These are phyloP conservation scores for Metschnikowia dekortorum DNA, from an alignment of 805 yeast species.

Conservation along the genomic window DNA sequence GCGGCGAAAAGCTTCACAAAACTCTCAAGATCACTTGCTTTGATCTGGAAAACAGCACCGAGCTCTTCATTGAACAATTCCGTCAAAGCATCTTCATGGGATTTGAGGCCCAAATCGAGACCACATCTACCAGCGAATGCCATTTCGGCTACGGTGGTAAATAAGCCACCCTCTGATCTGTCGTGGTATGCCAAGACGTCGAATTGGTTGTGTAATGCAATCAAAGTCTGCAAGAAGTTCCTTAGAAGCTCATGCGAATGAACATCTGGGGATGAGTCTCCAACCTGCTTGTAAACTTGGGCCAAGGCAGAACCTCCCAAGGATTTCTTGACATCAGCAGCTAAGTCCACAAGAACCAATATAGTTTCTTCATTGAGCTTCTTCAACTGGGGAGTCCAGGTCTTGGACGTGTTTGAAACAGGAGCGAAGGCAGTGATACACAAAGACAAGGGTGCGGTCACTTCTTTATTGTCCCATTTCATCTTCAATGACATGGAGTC, in stretches of 20 bases:
- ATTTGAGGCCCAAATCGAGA: slow-evolving; percentile 48
- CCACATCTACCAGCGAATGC: slow-evolving; percentile 95
- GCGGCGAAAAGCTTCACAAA: slow-evolving; percentile 54
- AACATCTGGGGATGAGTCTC: slow-evolving; percentile 79
- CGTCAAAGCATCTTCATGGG: slow-evolving; percentile 44
- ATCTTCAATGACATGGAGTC: slow-evolving; percentile 99
- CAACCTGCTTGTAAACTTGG: slow-evolving; percentile 87
- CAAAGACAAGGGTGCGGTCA: slow-evolving; percentile 90
- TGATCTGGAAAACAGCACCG: slow-evolving; percentile 92
- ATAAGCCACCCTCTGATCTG: slow-evolving; percentile 92
- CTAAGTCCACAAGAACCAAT: slow-evolving; percentile 77
- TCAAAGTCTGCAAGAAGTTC: slow-evolving; percentile 63
- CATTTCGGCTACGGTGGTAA: slow-evolving; percentile 86
- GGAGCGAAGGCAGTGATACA: slow-evolving; percentile 90
- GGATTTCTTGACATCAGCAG: slow-evolving; percentile 47
- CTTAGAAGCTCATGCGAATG: slow-evolving; percentile 61
- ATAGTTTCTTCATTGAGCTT: slow-evolving; percentile 49
- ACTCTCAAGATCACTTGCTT: slow-evolving; percentile 44
- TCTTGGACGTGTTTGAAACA: slow-evolving; percentile 74
- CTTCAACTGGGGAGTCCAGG: slow-evolving; percentile 90
- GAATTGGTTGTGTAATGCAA: slow-evolving; percentile 62
- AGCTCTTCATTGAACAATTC: slow-evolving; percentile 86
- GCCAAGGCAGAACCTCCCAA: slow-evolving; percentile 95
- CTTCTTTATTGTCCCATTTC: slow-evolving; percentile 93
- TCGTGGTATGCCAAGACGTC: slow-evolving; percentile 89